Evolutionary conservation across 805 yeast genomes (phyloP).

Genomic region (Kluyveromyces starmeri): DNA sequence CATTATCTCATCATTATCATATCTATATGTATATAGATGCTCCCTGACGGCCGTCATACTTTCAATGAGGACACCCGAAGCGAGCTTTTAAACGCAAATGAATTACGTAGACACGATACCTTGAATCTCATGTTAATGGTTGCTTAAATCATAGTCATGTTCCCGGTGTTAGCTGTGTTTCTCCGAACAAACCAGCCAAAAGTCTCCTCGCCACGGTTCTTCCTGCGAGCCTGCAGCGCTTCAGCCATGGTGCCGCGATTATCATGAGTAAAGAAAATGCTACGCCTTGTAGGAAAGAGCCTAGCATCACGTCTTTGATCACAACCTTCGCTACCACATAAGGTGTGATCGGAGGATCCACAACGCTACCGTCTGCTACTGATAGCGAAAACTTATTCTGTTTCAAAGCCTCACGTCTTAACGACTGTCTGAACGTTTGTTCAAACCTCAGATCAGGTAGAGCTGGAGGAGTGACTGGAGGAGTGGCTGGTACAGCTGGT

Average conservation of each 20-base stretch:
- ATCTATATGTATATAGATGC: too few species aligned
- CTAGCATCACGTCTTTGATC: slow-evolving; percentile 40
- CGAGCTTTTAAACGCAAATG: too few species aligned
- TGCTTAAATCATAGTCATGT: too few species aligned
- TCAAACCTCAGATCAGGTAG: slow-evolving; percentile 65
- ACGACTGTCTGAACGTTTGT: slow-evolving; percentile 42
- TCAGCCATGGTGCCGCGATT: slow-evolving; percentile 31
- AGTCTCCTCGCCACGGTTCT: slow-evolving; percentile 19
- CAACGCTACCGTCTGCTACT: slow-evolving; percentile 7
- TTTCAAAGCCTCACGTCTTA: slow-evolving; percentile 21
- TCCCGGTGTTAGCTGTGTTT: too few species aligned
- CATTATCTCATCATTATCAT: too few species aligned
- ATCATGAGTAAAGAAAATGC: slow-evolving; percentile 37
- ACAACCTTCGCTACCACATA: slow-evolving; percentile 38
- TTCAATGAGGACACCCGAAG: too few species aligned
- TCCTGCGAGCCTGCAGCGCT: slow-evolving; percentile 17
- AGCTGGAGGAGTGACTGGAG: too few species aligned
- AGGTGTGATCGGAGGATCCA: slow-evolving; percentile 30
- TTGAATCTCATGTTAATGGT: too few species aligned
- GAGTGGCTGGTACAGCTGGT: too few species aligned
- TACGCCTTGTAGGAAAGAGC: slow-evolving; percentile 49
- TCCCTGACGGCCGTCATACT: too few species aligned
- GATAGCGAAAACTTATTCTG: slow-evolving; percentile 8
- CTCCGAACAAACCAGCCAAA: slow-evolving; percentile 7
- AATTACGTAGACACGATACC: too few species aligned